phyloP scores from a whole-genome alignment of 441 rosid genomes.

The Gossypium aridum region DNA sequence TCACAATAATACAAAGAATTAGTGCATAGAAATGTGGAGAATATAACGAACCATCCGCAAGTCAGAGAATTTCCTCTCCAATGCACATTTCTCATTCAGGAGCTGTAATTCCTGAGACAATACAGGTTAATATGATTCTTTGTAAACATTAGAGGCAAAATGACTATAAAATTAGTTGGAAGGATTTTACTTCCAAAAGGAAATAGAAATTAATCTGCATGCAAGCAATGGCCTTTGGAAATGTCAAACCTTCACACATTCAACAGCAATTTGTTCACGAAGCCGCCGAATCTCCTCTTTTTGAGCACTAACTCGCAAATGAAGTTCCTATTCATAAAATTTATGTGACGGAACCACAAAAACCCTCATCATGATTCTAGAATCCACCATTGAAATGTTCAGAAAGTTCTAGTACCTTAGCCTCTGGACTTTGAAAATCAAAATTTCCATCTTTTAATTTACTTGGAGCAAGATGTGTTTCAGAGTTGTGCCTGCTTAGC shows the following conservation, averaged over 20 bases:
- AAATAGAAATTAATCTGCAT: neutral
- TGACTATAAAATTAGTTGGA: slow-evolving; percentile 5
- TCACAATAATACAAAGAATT: slow-evolving; percentile 4
- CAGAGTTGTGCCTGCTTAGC: slow-evolving; percentile 20
- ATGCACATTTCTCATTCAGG: slow-evolving; percentile 64
- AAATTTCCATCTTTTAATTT: slow-evolving; percentile 30
- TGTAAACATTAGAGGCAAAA: slow-evolving; percentile 7
- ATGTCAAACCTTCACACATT: slow-evolving; percentile 60
- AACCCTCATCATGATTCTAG: slow-evolving; percentile 9
- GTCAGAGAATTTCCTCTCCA: slow-evolving; percentile 91
- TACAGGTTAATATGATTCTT: slow-evolving; percentile 15
- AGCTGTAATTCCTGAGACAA: slow-evolving; percentile 77
- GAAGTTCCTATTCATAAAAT: slow-evolving; percentile 47
- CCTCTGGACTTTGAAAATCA: slow-evolving; percentile 52
- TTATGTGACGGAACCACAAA: slow-evolving; percentile 16
- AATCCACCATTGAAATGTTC: slow-evolving; percentile 3
- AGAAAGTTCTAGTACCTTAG: slow-evolving; percentile 43
- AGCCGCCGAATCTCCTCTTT: slow-evolving; percentile 76
- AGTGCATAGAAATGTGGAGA: neutral
- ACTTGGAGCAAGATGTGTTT: slow-evolving; percentile 29
- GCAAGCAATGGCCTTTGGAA: slow-evolving; percentile 11
- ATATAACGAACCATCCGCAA: slow-evolving; percentile 72
- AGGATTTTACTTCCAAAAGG: neutral
- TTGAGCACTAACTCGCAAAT: slow-evolving; percentile 50
- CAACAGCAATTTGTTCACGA: slow-evolving; percentile 68